These are phyloP conservation scores for Neobulgaria alba DNA, from an alignment of 2,329 filamentous ascomycete species.

Conservation along the genomic window DNA sequence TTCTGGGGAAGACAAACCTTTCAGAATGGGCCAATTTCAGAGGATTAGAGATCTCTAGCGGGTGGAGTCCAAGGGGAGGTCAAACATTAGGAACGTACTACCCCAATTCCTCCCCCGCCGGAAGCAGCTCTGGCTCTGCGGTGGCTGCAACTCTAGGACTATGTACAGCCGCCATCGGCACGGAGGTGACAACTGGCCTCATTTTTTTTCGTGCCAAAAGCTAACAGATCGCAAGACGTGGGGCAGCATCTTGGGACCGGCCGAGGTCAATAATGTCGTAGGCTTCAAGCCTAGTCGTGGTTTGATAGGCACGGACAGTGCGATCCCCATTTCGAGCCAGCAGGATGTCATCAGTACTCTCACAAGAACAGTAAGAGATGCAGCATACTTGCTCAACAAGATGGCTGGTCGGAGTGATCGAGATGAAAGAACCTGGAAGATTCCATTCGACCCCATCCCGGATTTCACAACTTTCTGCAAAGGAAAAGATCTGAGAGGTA, in stretches of 20 bases:
- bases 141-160: conserved; percentile 56
- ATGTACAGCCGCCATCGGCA: conserved; percentile 57
- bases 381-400: conserved; percentile 21
- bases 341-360: conserved; percentile 61
- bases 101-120: conserved; percentile 57
- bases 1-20: conserved; percentile 63
- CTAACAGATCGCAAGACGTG: conserved; percentile 55
- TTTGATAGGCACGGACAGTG: conserved; percentile 52
- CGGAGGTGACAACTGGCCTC: conserved; percentile 62
- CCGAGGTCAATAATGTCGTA: too few relatives aligned
- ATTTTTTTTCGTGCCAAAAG: conserved; percentile 64
- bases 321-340: conserved; percentile 40
- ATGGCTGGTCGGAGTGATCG: background rate
- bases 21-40: conserved; percentile 72
- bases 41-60: conserved; percentile 57
- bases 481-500: background rate
- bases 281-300: conserved; percentile 68
- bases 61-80: conserved; percentile 55
- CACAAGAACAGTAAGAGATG: conserved; percentile 56
- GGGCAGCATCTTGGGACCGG: too few relatives aligned
- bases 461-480: background rate
- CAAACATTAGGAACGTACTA: conserved; percentile 61
- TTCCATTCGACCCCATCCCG: conserved; percentile 2
- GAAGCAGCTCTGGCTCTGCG: conserved; percentile 59
- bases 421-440: conserved; percentile 1